Conservation (phyloP, 83 land plant species). For the Picea mariana region DNA sequence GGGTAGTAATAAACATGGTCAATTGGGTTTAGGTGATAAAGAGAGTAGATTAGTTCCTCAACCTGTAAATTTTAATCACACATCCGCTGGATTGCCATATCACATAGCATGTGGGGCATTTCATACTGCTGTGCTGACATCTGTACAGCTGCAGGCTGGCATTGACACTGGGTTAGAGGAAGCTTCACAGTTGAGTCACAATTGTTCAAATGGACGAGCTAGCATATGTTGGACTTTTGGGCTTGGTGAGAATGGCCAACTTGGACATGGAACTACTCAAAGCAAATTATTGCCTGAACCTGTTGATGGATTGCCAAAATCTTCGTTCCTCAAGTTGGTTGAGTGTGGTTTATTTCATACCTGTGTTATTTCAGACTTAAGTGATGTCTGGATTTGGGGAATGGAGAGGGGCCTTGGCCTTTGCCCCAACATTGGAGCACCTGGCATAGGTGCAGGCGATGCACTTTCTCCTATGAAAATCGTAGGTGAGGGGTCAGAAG, state of each 20-base stretch:
- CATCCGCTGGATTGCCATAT: slow-evolving; percentile 41
- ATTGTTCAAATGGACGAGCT: not conserved
- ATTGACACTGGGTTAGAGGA: not conserved
- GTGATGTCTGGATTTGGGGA: slow-evolving; percentile 91
- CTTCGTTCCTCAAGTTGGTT: slow-evolving; percentile 37
- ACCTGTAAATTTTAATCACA: slow-evolving; percentile 24
- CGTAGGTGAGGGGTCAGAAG: slow-evolving; percentile 22
- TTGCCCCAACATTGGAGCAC: slow-evolving; percentile 71
- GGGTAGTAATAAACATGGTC: slow-evolving; percentile 83
- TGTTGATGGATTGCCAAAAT: slow-evolving; percentile 51
- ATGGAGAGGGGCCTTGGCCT: slow-evolving; percentile 90
- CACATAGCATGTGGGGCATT: slow-evolving; percentile 80
- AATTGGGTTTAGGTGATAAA: slow-evolving; percentile 72
- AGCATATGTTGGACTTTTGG: slow-evolving; percentile 88
- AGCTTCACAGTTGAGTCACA: slow-evolving; percentile 11
- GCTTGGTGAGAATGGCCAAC: slow-evolving; percentile 84
- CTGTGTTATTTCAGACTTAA: slow-evolving; percentile 60
- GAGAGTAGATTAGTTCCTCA: slow-evolving; percentile 48
- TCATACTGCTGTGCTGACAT: slow-evolving; percentile 72
- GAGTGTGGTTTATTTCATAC: slow-evolving; percentile 86
- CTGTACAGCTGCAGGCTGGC: slow-evolving; percentile 23
- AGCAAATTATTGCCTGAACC: slow-evolving; percentile 38
- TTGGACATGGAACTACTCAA: slow-evolving; percentile 70
- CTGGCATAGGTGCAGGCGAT: slow-evolving; percentile 64
- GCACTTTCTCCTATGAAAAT: slow-evolving; percentile 60